Percentiles rank a stretch among this genome's conserved stretches.
Conservation (phyloP, 139 green algal species). For the Coelastrella sp. region DNA sequence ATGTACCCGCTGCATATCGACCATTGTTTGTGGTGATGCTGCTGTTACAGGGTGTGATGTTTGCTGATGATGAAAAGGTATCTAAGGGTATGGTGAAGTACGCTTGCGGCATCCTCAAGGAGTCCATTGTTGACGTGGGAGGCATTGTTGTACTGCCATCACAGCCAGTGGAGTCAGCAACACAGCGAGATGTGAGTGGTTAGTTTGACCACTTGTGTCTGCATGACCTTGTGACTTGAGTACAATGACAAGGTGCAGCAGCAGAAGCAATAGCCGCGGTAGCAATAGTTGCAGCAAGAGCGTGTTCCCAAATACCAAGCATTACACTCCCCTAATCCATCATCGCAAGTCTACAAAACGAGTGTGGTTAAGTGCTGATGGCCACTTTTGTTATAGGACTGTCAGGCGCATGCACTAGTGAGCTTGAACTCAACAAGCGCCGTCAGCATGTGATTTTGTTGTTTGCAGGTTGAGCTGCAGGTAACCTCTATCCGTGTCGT, state of each 20-base stretch:
- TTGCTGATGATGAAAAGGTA: conserved; percentile 87
- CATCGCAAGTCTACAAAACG: too few relatives aligned
- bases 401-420: too few relatives aligned
- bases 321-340: too few relatives aligned
- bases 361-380: too few relatives aligned
- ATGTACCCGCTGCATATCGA: too few relatives aligned
- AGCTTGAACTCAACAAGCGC: neutral
- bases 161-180: conserved; percentile 82
- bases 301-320: too few relatives aligned
- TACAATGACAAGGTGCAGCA: too few relatives aligned
- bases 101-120: conserved; percentile 84
- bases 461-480: conserved; percentile 86
- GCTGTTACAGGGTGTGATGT: conserved; percentile 86
- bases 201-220: neutral
- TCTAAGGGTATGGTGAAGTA: conserved; percentile 99
- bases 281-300: too few relatives aligned
- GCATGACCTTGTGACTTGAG: too few relatives aligned
- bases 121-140: conserved; percentile 95
- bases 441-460: neutral
- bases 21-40: too few relatives aligned
- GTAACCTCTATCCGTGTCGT: conserved; percentile 61
- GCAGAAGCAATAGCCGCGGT: too few relatives aligned
- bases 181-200: conserved; percentile 78
- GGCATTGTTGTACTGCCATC: conserved; percentile 73
- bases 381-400: too few relatives aligned